Evolutionary conservation across 441 rosid species (phyloP).

Genomic region (Iberis amara): DNA sequence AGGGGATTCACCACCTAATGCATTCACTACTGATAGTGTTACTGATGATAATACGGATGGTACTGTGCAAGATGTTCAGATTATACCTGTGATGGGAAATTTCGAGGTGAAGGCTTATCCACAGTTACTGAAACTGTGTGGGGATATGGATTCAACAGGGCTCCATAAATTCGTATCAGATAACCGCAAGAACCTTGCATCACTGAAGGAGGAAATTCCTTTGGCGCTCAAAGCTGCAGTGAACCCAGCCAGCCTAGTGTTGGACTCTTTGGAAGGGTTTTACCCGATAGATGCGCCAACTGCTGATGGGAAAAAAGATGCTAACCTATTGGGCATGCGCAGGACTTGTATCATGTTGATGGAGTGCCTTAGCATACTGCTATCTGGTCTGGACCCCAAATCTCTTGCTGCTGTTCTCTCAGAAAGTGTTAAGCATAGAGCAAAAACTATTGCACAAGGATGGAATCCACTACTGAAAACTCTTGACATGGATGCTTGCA

Average conservation of each 20-base stretch:
- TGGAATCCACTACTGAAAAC: slow-evolving; percentile 83
- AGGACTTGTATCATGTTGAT: slow-evolving; percentile 95
- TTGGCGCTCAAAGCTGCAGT: slow-evolving; percentile 72
- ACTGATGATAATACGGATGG: slow-evolving; percentile 26
- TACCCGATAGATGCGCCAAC: slow-evolving; percentile 53
- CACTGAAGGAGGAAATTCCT: slow-evolving; percentile 80
- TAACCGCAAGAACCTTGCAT: slow-evolving; percentile 91
- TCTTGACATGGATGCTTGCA: slow-evolving; percentile 76
- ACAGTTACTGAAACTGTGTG: slow-evolving; percentile 59
- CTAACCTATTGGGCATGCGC: slow-evolving; percentile 77
- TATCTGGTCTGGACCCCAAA: slow-evolving; percentile 39
- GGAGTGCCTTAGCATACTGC: slow-evolving; percentile 86
- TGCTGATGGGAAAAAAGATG: slow-evolving; percentile 79
- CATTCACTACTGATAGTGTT: slow-evolving; percentile 36
- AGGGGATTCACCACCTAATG: slow-evolving; percentile 39
- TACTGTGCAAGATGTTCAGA: slow-evolving; percentile 42
- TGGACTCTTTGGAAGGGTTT: slow-evolving; percentile 78
- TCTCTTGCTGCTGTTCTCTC: slow-evolving; percentile 52
- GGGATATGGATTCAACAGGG: slow-evolving; percentile 78
- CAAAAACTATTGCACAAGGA: slow-evolving; percentile 68
- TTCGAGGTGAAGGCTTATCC: slow-evolving; percentile 69
- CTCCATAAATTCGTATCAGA: slow-evolving; percentile 92
- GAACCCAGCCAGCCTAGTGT: slow-evolving; percentile 68
- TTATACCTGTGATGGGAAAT: slow-evolving; percentile 43
- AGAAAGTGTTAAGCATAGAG: slow-evolving; percentile 57